phyloP scores from a whole-genome alignment of 495 filamentous ascomycete genomes.

The Penicillium ochrochloron region DNA sequence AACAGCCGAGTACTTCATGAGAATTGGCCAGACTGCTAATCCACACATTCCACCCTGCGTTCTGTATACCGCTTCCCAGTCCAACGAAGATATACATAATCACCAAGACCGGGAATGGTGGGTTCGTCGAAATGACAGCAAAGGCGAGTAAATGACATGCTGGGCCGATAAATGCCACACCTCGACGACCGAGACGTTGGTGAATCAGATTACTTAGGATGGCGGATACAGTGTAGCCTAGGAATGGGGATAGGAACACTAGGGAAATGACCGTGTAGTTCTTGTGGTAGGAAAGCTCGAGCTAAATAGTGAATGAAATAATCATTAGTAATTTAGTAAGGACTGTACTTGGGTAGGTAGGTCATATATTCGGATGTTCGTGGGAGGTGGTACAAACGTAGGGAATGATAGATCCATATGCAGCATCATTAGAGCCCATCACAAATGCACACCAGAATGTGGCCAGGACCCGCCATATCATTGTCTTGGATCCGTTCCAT shows the following conservation, averaged over 20 bases:
- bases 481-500: constrained; percentile 34
- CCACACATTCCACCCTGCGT: constrained; percentile 67
- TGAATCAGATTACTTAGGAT: constrained; percentile 59
- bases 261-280: constrained; percentile 59
- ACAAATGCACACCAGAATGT: constrained; percentile 47
- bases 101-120: constrained; percentile 60
- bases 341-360: background rate
- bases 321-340: background rate
- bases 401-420: constrained; percentile 65
- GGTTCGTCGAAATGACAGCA: constrained; percentile 57
- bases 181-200: constrained; percentile 66
- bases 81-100: constrained; percentile 59
- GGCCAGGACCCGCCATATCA: constrained; percentile 27
- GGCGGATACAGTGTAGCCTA: constrained; percentile 58
- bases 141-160: constrained; percentile 63
- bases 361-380: background rate
- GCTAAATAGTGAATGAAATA: constrained; percentile 31
- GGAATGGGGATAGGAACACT: constrained; percentile 62
- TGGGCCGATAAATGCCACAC: constrained; percentile 69
- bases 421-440: constrained; percentile 78
- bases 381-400: constrained; percentile 29
- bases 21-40: constrained; percentile 61
- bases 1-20: constrained; percentile 58
- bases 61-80: constrained; percentile 59
- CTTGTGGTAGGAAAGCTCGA: constrained; percentile 60